These are phyloP conservation scores for Schwanniomyces pseudopolymorphus DNA, from an alignment of 805 yeast species.

Conservation along the genomic window DNA sequence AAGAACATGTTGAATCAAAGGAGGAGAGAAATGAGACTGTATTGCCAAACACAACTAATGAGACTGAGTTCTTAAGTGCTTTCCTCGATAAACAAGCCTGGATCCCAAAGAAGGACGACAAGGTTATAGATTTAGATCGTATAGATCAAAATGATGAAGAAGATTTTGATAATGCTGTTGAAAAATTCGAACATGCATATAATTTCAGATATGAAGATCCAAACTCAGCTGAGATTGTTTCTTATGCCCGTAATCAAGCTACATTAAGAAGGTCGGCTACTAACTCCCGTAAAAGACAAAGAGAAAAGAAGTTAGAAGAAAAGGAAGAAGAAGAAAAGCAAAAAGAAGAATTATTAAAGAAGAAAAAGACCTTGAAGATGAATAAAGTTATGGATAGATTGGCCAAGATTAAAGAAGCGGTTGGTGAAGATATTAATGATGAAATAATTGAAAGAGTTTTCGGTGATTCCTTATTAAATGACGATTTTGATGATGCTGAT, in stretches of 20 bases:
- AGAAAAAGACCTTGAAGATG: constrained; percentile 73
- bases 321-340: constrained; percentile 51
- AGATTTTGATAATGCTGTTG: constrained; percentile 90
- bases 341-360: constrained; percentile 59
- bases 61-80: constrained; percentile 68
- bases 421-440: constrained; percentile 63
- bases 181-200: constrained; percentile 86
- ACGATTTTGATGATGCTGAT: constrained; percentile 84
- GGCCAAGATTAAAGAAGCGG: constrained; percentile 60
- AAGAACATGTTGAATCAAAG: constrained; percentile 28
- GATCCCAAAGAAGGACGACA: constrained; percentile 74
- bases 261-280: constrained; percentile 81
- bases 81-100: constrained; percentile 81
- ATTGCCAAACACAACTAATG: constrained; percentile 65
- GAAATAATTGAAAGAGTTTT: constrained; percentile 62
- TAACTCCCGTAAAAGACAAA: constrained; percentile 74
- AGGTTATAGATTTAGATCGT: constrained; percentile 50
- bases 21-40: constrained; percentile 22
- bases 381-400: constrained; percentile 75
- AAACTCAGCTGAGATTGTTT: constrained; percentile 82
- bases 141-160: constrained; percentile 65
- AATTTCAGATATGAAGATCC: constrained; percentile 95
- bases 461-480: constrained; percentile 74
- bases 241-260: constrained; percentile 93
- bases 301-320: constrained; percentile 66